These are phyloP conservation scores for Chalaropsis thielavioides DNA, from an alignment of 2,329 filamentous ascomycete genomes.

Conservation along the genomic window DNA sequence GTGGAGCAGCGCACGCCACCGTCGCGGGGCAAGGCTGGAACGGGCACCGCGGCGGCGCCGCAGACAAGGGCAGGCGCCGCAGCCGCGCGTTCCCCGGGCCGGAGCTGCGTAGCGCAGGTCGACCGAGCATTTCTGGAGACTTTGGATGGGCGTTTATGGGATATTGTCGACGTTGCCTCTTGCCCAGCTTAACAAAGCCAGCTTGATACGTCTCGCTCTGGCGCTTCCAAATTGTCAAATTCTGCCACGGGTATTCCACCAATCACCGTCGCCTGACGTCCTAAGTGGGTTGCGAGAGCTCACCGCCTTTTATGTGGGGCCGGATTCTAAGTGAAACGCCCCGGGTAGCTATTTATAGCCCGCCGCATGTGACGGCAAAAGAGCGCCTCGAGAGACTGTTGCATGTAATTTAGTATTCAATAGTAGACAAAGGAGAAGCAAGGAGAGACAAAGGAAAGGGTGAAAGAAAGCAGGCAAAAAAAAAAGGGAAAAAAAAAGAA, in stretches of 20 bases:
- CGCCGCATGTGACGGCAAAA: background rate
- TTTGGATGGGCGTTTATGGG: background rate
- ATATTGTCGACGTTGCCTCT: background rate
- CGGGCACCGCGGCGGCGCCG: background rate
- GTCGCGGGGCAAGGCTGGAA: background rate
- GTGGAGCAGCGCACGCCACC: background rate
- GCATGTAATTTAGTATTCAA: background rate
- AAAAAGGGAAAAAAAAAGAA: background rate
- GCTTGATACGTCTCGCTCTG: background rate
- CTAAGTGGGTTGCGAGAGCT: conserved; percentile 3
- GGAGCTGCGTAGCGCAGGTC: conserved; percentile 11
- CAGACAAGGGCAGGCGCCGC: background rate
- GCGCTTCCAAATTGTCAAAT: background rate
- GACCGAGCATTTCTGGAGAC: conserved; percentile 2
- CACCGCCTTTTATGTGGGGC: conserved; percentile 11
- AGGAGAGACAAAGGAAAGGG: background rate
- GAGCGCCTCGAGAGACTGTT: background rate
- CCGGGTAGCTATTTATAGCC: background rate
- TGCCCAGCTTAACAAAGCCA: background rate
- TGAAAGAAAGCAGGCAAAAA: background rate
- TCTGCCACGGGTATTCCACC: background rate
- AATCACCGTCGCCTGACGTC: background rate
- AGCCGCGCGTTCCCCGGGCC: background rate
- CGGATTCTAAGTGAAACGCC: background rate
- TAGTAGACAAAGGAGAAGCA: background rate